Percentiles rank a stretch among this genome's conserved stretches.
Evolutionary conservation across 345 rosid genomes (phyloP).

Genomic region (Eucalyptus camaldulensis): DNA sequence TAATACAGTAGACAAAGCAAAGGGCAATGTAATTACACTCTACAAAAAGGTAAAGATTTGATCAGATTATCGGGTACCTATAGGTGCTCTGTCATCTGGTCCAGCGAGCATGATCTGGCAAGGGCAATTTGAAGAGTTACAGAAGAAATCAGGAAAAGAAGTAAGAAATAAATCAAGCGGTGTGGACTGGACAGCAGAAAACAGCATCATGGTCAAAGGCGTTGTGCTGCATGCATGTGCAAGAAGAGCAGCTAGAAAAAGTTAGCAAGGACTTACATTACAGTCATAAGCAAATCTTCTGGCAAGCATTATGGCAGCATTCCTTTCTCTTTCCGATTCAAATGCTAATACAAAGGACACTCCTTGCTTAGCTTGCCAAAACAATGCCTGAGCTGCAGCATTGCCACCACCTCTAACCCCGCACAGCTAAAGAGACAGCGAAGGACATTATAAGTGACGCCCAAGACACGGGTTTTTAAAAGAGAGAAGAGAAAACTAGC

Average conservation of each 20-base stretch:
- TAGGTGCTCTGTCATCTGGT: constrained; percentile 51
- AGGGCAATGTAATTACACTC: background rate
- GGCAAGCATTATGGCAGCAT: constrained; percentile 91
- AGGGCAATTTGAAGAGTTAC: background rate
- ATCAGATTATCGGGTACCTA: background rate
- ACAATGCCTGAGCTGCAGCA: constrained; percentile 91
- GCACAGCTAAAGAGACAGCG: constrained; percentile 39
- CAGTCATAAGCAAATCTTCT: constrained; percentile 92
- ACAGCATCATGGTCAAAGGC: too few relatives aligned
- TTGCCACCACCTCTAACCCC: constrained; percentile 99
- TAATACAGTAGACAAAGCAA: background rate
- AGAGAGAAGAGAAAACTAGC: background rate
- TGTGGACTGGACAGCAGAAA: background rate
- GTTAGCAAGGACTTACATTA: constrained; percentile 46
- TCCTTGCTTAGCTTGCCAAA: constrained; percentile 84
- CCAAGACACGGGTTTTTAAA: background rate
- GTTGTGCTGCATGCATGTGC: background rate
- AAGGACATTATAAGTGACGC: background rate
- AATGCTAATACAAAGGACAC: constrained; percentile 75
- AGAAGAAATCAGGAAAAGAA: background rate
- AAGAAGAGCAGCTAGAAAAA: background rate
- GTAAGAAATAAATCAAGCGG: background rate
- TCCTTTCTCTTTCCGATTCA: constrained; percentile 85
- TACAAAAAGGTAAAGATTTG: background rate
- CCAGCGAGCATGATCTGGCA: constrained; percentile 52